Conservation (phyloP, 1,284 basidiomycete species). For the Vanrija pseudolonga region DNA sequence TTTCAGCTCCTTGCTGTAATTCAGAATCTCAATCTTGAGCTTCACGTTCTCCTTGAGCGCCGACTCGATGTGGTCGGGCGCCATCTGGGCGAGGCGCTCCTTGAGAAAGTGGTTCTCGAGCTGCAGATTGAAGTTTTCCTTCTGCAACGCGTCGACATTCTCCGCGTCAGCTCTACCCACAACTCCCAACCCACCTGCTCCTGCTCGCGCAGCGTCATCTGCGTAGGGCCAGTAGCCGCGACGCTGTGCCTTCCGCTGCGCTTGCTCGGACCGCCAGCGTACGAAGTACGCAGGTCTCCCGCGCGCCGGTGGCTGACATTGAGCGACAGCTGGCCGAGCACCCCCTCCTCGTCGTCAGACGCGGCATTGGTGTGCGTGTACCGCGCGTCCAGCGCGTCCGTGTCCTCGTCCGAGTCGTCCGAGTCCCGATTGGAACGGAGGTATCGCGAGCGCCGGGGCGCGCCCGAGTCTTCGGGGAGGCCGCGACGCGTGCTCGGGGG, state of each 20-base stretch:
- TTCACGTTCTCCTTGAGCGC: constrained; percentile 90
- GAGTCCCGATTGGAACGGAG: constrained; percentile 18
- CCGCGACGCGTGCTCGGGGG: constrained; percentile 33
- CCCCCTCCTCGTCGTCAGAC: constrained; percentile 14
- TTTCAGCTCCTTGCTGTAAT: constrained; percentile 87
- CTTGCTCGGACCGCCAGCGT: constrained; percentile 28
- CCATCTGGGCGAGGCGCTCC: constrained; percentile 74
- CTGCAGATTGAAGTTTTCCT: constrained; percentile 92
- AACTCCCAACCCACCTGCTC: constrained; percentile 67
- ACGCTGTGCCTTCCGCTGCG: constrained; percentile 46
- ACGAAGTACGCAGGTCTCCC: constrained; percentile 10
- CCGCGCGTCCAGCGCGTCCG: constrained; percentile 17
- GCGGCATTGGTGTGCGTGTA: constrained; percentile 10
- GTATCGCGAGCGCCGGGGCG: constrained; percentile 27
- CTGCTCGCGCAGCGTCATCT: constrained; percentile 80
- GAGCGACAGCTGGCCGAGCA: constrained; percentile 24
- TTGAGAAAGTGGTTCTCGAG: constrained; percentile 89
- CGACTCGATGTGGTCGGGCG: constrained; percentile 85
- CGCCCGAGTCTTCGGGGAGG: constrained; percentile 22
- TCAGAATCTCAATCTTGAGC: constrained; percentile 87
- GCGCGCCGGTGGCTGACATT: constrained; percentile 22
- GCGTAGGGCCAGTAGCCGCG: constrained; percentile 30
- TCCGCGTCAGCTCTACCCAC: constrained; percentile 39
- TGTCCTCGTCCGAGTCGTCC: constrained; percentile 18
- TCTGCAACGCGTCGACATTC: constrained; percentile 90